Evolutionary conservation across 2,329 filamentous ascomycete genomes (phyloP).

Genomic region (Cladosporium sp.): DNA sequence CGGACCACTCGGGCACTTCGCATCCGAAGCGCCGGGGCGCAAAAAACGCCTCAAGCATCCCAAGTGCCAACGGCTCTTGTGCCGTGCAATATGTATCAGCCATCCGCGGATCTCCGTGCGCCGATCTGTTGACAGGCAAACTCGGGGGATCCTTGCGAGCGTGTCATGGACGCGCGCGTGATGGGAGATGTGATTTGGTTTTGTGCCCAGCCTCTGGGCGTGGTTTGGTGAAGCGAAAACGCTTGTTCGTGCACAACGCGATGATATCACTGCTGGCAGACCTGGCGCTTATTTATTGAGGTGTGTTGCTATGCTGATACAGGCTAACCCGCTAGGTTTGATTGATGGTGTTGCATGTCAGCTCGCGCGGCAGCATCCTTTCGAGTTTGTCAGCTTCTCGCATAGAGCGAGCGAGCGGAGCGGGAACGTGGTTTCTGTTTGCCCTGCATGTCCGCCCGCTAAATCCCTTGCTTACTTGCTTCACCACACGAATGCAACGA

Average conservation of each 20-base stretch:
- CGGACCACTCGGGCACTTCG: background rate
- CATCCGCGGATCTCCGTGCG: slow-evolving; percentile 5
- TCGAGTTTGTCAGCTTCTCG: background rate
- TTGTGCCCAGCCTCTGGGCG: background rate
- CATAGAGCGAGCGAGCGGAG: background rate
- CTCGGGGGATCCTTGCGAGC: background rate
- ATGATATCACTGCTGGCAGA: background rate
- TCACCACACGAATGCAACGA: background rate
- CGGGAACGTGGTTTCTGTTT: background rate
- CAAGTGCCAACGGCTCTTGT: background rate
- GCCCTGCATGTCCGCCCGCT: background rate
- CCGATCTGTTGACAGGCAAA: slow-evolving; percentile 7
- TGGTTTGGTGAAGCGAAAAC: background rate
- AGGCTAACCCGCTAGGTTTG: background rate
- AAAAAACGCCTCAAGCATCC: background rate
- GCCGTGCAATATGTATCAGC: slow-evolving; percentile 6
- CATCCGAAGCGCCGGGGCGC: slow-evolving; percentile 7
- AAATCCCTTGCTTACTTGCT: background rate
- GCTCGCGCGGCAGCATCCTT: background rate
- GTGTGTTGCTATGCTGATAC: background rate
- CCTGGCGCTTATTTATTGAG: background rate
- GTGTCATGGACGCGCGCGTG: background rate
- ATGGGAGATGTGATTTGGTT: background rate
- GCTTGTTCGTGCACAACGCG: background rate
- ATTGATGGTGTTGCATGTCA: background rate